Evolutionary conservation across 805 yeast species (phyloP), one percentile per base, ranked within the genome.

Genomic region (Zygotorulaspora sp.): DNA sequence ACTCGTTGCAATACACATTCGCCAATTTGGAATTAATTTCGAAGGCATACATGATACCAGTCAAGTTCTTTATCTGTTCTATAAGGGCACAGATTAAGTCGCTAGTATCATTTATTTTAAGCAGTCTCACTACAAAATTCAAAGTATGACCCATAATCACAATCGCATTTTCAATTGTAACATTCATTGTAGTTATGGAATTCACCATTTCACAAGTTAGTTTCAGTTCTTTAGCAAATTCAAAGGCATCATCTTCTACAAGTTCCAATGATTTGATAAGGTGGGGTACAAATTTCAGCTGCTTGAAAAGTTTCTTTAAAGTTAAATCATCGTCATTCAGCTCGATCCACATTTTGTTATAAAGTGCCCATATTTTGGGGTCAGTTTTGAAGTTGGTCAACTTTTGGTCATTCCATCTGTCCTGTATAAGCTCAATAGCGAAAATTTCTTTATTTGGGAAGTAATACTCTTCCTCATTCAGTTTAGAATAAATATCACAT

Each of bases 401-500:
- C 31, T 67, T 68, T 7, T 46, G 43, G 39, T 78, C 84, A 40
- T 72, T 71, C 50, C 82, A 57, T 38, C 88, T 65, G 51, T 80
- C 86, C 35, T 75, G 67, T 1, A 82, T 43, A 22, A 83, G 62
- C 32, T 78, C 84, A 34, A 80, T 65, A 3, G 80, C 61, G 45
- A 83, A 83, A 1, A 59, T 52, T 16, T 70, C 69, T 37, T 63
- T 63, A 40, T 78, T 73, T 6, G 88, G 89, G 10, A 83, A 67
- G 38, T 65, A 69, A 2, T 75, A 64, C 0, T 37, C 55, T 36
- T 41, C 56, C 57, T 65, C 14, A 74, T 53, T 20, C 68, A 59
- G 24, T 49, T 50, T 29, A 41, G 48, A 5, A 65, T 64, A 29
- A 56, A 61, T 30, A 30, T 49, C 54, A 10, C 68, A 60, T 14